These are phyloP conservation scores for Hypoxylon sp. DNA, from an alignment of 2,329 filamentous ascomycete genomes.

Conservation along the genomic window DNA sequence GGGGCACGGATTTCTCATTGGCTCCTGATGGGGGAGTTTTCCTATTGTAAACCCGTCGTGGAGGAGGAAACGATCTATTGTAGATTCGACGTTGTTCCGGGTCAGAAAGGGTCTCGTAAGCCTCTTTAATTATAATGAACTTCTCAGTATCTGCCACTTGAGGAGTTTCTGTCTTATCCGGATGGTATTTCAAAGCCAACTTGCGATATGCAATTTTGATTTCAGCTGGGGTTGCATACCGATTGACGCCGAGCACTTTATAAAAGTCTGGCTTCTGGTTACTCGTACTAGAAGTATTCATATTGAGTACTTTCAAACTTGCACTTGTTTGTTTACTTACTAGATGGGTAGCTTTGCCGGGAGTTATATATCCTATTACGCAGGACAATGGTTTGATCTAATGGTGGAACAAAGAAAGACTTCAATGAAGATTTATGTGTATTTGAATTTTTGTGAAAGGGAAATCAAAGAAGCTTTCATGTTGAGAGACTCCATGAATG, in stretches of 20 bases:
- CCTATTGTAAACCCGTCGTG: background rate
- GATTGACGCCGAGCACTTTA: constrained; percentile 5
- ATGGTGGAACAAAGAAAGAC: too few species aligned
- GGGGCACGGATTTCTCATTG: too few species aligned
- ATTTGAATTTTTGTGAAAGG: too few species aligned
- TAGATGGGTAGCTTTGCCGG: too few species aligned
- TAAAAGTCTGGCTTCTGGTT: constrained; percentile 7
- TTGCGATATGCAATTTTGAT: constrained; percentile 10
- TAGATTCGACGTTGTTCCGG: background rate
- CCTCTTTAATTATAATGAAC: constrained; percentile 9
- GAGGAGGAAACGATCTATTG: constrained; percentile 1
- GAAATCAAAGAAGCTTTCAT: too few species aligned
- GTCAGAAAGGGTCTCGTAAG: constrained; percentile 11
- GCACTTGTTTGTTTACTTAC: too few species aligned
- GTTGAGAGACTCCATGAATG: too few species aligned
- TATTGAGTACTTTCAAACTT: too few species aligned
- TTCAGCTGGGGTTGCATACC: background rate
- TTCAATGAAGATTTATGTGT: too few species aligned
- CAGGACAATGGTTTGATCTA: too few species aligned
- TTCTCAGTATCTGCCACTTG: constrained; percentile 2
- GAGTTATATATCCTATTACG: too few species aligned
- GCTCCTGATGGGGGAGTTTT: background rate
- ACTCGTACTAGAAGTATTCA: too few species aligned
- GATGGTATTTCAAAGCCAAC: constrained; percentile 13
- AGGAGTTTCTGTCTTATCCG: constrained; percentile 1